A percentile compares a stretch with the other conserved stretches of the same genome.
Conservation (phyloP, 257 asterid species). For the Ilex aquifolium region DNA sequence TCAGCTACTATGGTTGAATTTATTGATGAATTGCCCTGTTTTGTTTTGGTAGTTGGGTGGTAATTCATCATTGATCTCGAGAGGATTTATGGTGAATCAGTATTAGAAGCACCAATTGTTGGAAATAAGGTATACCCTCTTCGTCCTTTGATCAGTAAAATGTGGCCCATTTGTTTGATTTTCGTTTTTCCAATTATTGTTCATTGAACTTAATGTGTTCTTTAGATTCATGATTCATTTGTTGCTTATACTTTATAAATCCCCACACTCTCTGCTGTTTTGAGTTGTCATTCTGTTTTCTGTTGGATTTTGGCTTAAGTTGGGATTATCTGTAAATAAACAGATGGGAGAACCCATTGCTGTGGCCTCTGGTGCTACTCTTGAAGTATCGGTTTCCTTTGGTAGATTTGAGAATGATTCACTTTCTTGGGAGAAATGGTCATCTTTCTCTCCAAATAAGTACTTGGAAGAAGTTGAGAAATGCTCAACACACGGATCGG, state of each 20-base stretch:
- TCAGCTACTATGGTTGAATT: conserved; percentile 12
- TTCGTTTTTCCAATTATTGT: conserved; percentile 1
- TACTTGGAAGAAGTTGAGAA: conserved; percentile 90
- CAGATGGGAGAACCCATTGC: conserved; percentile 66
- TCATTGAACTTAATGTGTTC: conserved; percentile 3
- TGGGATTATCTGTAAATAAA: conserved; percentile 24
- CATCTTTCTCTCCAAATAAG: conserved; percentile 85
- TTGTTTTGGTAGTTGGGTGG: conserved; percentile 25
- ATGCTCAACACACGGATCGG: conserved; percentile 87
- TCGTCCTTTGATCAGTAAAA: conserved; percentile 10
- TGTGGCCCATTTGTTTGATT: conserved; percentile 17
- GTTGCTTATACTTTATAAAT: conserved; percentile 9
- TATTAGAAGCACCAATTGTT: conserved; percentile 19
- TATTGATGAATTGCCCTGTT: conserved; percentile 22
- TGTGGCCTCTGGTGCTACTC: conserved; percentile 36
- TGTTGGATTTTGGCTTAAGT: conserved; percentile 13
- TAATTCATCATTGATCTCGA: background rate
- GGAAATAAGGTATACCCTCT: conserved; percentile 36
- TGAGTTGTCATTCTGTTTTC: conserved; percentile 18
- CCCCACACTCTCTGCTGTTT: conserved; percentile 3
- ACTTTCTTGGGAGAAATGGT: conserved; percentile 96
- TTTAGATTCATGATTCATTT: conserved; percentile 12
- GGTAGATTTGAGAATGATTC: conserved; percentile 82
- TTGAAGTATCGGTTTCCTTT: conserved; percentile 85
- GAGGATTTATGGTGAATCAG: conserved; percentile 33